phyloP scores from a whole-genome alignment of 129 eudicot species.

The Centaurea solstitialis region DNA sequence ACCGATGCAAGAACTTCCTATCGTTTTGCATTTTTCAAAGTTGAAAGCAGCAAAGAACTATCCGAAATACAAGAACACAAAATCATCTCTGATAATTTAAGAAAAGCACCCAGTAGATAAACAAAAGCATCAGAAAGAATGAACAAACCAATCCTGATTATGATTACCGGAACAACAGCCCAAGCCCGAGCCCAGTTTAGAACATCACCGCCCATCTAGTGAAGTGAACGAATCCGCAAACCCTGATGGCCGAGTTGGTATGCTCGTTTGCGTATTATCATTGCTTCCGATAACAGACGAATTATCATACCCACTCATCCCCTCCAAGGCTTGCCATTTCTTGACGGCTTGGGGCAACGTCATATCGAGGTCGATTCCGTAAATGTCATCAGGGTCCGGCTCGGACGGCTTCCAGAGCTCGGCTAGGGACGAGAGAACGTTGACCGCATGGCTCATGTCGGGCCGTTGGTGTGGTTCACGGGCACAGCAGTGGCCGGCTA shows the following conservation, averaged over 20 bases:
- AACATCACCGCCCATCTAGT: conserved; percentile 49
- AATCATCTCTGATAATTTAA: conserved; percentile 24
- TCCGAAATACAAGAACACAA: conserved; percentile 23
- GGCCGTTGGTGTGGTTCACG: conserved; percentile 92
- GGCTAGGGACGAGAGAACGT: conserved; percentile 77
- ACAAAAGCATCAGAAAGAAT: conserved; percentile 46
- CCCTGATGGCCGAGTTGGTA: conserved; percentile 61
- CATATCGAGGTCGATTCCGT: conserved; percentile 79
- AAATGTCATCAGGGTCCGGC: conserved; percentile 62
- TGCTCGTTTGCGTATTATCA: conserved; percentile 67
- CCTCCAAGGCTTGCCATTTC: conserved; percentile 93
- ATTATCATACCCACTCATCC: conserved; percentile 56
- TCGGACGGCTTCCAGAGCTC: conserved; percentile 93
- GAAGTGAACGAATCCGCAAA: conserved; percentile 67
- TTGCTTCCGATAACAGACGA: conserved; percentile 53
- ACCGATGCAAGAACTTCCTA: conserved; percentile 11
- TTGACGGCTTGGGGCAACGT: conserved; percentile 80
- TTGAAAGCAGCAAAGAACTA: conserved; percentile 20
- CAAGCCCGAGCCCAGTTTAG: neutral
- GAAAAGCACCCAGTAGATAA: conserved; percentile 9
- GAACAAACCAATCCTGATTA: conserved; percentile 44
- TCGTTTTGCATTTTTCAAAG: conserved; percentile 28
- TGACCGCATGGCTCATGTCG: conserved; percentile 91
- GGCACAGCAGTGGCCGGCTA: conserved; percentile 90
- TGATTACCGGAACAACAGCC: neutral